Percentiles rank a stretch among this genome's conserved stretches.
Conservation (phyloP, 2,329 filamentous ascomycete genomes). For the Monosporascus sp. region DNA sequence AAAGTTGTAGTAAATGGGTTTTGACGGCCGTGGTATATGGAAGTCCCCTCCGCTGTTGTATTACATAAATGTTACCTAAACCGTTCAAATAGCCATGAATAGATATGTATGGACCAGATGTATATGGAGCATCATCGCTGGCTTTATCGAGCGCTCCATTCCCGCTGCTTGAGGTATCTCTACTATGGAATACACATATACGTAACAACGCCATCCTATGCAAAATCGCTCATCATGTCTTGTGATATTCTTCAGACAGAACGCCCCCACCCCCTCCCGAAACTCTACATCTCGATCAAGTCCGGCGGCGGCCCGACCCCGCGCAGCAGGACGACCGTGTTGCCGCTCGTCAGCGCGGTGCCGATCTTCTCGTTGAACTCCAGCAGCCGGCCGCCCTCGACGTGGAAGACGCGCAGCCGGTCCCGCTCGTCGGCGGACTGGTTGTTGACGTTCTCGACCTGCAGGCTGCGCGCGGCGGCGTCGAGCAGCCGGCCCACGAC, state of each 20-base stretch:
- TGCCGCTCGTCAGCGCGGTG: constrained; percentile 66
- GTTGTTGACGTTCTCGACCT: constrained; percentile 83
- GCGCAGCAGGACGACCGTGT: constrained; percentile 83
- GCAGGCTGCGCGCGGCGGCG: constrained; percentile 68
- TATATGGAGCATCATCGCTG: too few species aligned
- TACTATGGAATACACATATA: too few species aligned
- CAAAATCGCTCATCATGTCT: not conserved
- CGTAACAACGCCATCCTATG: too few species aligned
- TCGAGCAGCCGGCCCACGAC: constrained; percentile 82
- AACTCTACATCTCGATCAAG: constrained; percentile 53
- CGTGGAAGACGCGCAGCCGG: constrained; percentile 82
- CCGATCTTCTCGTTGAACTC: constrained; percentile 88
- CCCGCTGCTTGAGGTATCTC: too few species aligned
- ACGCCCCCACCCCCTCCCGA: too few species aligned
- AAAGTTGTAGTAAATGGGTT: not conserved
- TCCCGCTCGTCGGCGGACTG: constrained; percentile 70
- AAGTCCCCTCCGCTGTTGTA: constrained; percentile 6
- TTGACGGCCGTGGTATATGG: not conserved
- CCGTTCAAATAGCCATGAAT: too few species aligned
- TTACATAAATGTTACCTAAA: too few species aligned
- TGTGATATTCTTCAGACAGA: too few species aligned
- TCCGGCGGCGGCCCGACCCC: constrained; percentile 79
- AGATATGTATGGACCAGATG: too few species aligned
- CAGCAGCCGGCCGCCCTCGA: constrained; percentile 80
- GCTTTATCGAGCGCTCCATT: too few species aligned